Conservation (phyloP, 345 rosid species). For the Kernera saxatilis region DNA sequence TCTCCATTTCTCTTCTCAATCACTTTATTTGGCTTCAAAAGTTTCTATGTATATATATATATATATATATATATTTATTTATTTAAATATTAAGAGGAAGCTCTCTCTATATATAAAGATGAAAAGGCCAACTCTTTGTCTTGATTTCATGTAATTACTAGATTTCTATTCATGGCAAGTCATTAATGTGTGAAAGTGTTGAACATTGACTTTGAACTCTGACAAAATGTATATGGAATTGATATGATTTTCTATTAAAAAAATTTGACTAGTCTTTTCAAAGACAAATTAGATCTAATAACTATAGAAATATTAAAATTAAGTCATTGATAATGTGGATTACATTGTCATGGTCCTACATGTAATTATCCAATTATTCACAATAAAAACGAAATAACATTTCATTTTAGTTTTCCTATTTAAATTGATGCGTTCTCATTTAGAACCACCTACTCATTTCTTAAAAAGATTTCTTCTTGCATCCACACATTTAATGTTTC, state of each 20-base stretch:
- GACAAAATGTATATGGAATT: not conserved
- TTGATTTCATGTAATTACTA: not conserved
- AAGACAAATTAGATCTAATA: not conserved
- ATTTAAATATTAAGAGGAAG: not conserved
- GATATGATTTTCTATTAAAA: not conserved
- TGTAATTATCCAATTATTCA: too few species aligned
- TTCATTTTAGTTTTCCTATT: too few species aligned
- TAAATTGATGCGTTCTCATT: too few species aligned
- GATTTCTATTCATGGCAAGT: not conserved
- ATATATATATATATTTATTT: not conserved
- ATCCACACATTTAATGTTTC: too few species aligned
- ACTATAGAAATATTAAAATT: not conserved
- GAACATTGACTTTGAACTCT: not conserved
- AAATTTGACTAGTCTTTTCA: not conserved
- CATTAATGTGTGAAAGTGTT: not conserved
- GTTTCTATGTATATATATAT: not conserved
- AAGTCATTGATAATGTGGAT: too few species aligned
- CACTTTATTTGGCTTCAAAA: not conserved
- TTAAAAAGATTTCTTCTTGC: too few species aligned
- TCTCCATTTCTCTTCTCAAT: slow-evolving; percentile 3
- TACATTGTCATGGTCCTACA: too few species aligned
- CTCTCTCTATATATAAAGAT: not conserved
- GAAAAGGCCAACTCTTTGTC: not conserved
- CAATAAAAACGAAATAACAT: too few species aligned
- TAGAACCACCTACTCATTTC: too few species aligned